These are phyloP conservation scores for Trichomonas gallinae DNA, from an alignment of 208 protist genomes.

Conservation along the genomic window DNA sequence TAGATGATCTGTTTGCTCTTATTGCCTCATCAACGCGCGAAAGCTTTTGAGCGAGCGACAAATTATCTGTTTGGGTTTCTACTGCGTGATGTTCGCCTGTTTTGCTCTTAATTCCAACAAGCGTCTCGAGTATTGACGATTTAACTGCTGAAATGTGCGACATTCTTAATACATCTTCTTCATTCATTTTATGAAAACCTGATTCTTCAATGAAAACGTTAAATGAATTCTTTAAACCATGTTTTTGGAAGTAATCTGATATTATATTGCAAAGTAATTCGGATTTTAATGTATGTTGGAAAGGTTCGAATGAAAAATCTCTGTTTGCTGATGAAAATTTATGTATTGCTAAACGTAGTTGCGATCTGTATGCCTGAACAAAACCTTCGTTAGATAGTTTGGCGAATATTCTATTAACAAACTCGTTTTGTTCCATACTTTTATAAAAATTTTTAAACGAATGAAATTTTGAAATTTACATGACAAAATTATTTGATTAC, in stretches of 20 bases:
- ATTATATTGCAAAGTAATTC: conserved; percentile 14
- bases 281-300: neutral
- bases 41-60: neutral
- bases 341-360: neutral
- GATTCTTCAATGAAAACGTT: neutral
- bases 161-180: neutral
- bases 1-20: neutral
- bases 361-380: neutral
- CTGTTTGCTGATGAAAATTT: neutral
- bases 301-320: neutral
- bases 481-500: too few species aligned
- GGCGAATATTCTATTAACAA: neutral
- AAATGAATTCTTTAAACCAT: neutral
- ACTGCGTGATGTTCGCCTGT: neutral
- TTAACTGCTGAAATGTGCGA: neutral
- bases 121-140: neutral
- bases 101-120: neutral
- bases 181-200: neutral
- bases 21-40: neutral
- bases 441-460: neutral
- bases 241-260: neutral
- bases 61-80: neutral
- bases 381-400: neutral
- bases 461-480: too few species aligned
- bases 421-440: conserved; percentile 5